Evolutionary conservation across 2,329 filamentous ascomycete species (phyloP), one percentile per base, ranked within the genome.

Genomic region (Fusarium sp.): DNA sequence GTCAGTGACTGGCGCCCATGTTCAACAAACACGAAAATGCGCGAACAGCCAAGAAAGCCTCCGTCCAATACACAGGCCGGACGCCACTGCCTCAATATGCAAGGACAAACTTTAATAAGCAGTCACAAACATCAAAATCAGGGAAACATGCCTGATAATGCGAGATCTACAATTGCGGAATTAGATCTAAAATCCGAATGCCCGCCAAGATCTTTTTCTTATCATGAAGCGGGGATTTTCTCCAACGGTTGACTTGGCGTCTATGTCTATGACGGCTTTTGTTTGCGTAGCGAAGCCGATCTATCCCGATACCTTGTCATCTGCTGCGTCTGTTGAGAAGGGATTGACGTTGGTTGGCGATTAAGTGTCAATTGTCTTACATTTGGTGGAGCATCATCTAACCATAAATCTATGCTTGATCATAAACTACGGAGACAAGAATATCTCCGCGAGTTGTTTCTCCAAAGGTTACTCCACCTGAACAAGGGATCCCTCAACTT

Each of bases 341-440:
- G 5, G 2, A 18, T 1, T 34, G 0, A 37, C n/a, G 34, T 37
- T 37, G 18, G 34, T 37, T 37, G 34, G 18, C 18, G 6, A 7
- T 37, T 37, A 2, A 48, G 7, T 32, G 9, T 24, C 20, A n/a
- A 14, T 8, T 4, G 2, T 6, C 13, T 34, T 25, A 11, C 22
- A 27, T 20, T 1, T 1, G 4, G 48, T 52, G 48, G 32, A 29
- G 24, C 37, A 42, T 29, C 14, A n/a, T 12, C 24, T 53, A 53
- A 53, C 49, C 34, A 53, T 53, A 53, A 25, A 53, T 22, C 20
- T 53, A 53, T 53, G 49, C 34, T 53, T 53, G 49, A 29, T 53
- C 42, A 53, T 42, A n/a, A 37, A 11, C 34, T 9, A 27, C 37
- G 49, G 49, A 27, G 32, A 41, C 20, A 20, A 18, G 14, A 18